Evolutionary conservation across 805 yeast species (phyloP).

Genomic region (Sporopachydermia quercuum): DNA sequence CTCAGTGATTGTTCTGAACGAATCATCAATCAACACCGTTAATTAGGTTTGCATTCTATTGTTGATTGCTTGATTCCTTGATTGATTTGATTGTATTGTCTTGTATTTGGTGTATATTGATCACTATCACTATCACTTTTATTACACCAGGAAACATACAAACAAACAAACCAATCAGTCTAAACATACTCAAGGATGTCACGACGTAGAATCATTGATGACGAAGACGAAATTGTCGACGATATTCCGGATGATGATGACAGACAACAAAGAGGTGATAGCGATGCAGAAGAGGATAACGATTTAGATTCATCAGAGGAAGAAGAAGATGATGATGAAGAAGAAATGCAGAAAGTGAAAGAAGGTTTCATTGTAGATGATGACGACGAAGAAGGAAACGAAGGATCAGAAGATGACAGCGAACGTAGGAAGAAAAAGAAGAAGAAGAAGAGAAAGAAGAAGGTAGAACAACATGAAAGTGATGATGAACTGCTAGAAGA

Average conservation of each 20-base stretch:
- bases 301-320: constrained; percentile 70
- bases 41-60: too few relatives aligned
- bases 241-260: constrained; percentile 13
- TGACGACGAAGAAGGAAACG: constrained; percentile 51
- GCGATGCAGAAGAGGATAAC: constrained; percentile 29
- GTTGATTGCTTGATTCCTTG: too few relatives aligned
- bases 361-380: constrained; percentile 94
- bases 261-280: constrained; percentile 24
- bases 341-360: constrained; percentile 54
- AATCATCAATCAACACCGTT: too few relatives aligned
- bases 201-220: neutral
- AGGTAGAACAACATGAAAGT: constrained; percentile 25
- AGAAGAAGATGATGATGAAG: constrained; percentile 88
- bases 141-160: too few relatives aligned
- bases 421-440: constrained; percentile 3
- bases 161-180: too few relatives aligned
- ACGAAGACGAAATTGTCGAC: constrained; percentile 15
- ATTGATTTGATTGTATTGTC: too few relatives aligned
- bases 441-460: constrained; percentile 10
- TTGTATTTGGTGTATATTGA: too few relatives aligned
- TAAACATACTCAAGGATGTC: too few relatives aligned
- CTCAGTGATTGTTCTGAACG: too few relatives aligned
- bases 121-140: too few relatives aligned
- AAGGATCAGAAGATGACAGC: constrained; percentile 11
- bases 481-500: constrained; percentile 82